Conservation (phyloP, 177 flowering plant species). For the Telopea speciosissima region DNA sequence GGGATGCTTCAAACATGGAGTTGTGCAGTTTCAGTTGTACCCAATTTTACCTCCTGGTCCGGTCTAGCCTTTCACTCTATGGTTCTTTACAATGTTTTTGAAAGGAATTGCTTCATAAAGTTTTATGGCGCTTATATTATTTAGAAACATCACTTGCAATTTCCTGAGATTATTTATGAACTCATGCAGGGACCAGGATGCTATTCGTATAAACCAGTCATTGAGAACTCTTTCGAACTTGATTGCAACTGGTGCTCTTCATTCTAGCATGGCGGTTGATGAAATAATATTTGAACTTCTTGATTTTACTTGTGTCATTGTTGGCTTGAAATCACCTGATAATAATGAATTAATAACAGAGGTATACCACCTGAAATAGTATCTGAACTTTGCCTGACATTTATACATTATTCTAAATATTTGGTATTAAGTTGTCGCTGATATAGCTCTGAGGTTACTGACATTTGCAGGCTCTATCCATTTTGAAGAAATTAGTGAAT, state of each 20-base stretch:
- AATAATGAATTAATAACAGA: constrained; percentile 47
- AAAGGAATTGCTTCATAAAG: neutral
- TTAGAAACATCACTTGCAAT: neutral
- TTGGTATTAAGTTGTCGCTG: constrained; percentile 6
- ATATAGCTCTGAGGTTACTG: constrained; percentile 8
- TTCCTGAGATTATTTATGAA: constrained; percentile 12
- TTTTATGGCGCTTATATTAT: neutral
- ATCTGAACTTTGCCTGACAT: too few species aligned
- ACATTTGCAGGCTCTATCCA: constrained; percentile 56
- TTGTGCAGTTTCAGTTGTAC: too few species aligned
- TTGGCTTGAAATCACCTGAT: constrained; percentile 34
- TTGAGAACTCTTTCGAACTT: constrained; percentile 72
- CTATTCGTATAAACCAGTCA: constrained; percentile 49
- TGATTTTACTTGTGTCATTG: constrained; percentile 31
- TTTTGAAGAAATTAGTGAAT: constrained; percentile 56
- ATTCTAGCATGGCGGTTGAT: constrained; percentile 44
- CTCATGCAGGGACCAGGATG: constrained; percentile 57
- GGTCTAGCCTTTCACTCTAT: too few species aligned
- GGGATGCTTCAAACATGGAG: too few species aligned
- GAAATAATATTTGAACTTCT: constrained; percentile 57
- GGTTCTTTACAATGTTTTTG: neutral
- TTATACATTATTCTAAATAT: neutral
- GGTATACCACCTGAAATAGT: constrained; percentile 42
- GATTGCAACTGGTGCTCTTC: constrained; percentile 62
- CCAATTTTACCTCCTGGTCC: too few species aligned